A percentile compares a stretch with the other conserved stretches of the same genome.
Conservation (phyloP, 768 basidiomycete genomes). For the Leucogyrophana mollusca region DNA sequence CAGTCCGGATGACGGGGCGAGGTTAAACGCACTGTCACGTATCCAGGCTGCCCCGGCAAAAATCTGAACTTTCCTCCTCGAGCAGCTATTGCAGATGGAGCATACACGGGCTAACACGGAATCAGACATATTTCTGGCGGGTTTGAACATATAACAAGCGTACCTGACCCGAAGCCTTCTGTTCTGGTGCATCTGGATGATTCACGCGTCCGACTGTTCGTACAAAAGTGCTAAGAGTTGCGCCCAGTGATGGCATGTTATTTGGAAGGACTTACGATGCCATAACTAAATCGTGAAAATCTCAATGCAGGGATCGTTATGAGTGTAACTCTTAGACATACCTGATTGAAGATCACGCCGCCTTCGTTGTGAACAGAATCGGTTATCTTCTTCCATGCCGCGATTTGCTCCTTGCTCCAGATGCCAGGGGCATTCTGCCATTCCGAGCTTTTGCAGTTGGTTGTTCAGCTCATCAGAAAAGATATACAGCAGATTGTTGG, state of each 20-base stretch:
- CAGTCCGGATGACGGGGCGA: neutral
- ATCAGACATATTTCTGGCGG: neutral
- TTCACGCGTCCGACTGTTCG: slow-evolving; percentile 33
- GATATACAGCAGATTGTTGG: neutral
- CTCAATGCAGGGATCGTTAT: neutral
- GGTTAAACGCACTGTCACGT: slow-evolving; percentile 36
- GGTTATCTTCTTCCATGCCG: slow-evolving; percentile 45
- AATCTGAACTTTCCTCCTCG: slow-evolving; percentile 40
- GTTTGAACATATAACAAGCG: neutral
- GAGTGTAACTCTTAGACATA: slow-evolving; percentile 10
- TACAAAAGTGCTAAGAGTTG: too few species aligned
- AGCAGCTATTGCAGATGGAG: slow-evolving; percentile 42
- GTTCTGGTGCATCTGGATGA: slow-evolving; percentile 39
- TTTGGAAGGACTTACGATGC: slow-evolving; percentile 30
- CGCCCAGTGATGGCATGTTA: neutral
- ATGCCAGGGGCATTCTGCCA: slow-evolving; percentile 47
- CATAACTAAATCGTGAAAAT: slow-evolving; percentile 28
- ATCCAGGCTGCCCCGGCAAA: slow-evolving; percentile 36
- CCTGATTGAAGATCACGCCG: slow-evolving; percentile 45
- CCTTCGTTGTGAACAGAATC: slow-evolving; percentile 47
- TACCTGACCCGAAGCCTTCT: slow-evolving; percentile 34
- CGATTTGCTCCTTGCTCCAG: slow-evolving; percentile 43
- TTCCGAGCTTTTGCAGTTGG: too few species aligned
- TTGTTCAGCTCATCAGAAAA: neutral
- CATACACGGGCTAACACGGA: slow-evolving; percentile 38